Evolutionary conservation across 306 rosid species (phyloP).

Genomic region (Alnus rubra): DNA sequence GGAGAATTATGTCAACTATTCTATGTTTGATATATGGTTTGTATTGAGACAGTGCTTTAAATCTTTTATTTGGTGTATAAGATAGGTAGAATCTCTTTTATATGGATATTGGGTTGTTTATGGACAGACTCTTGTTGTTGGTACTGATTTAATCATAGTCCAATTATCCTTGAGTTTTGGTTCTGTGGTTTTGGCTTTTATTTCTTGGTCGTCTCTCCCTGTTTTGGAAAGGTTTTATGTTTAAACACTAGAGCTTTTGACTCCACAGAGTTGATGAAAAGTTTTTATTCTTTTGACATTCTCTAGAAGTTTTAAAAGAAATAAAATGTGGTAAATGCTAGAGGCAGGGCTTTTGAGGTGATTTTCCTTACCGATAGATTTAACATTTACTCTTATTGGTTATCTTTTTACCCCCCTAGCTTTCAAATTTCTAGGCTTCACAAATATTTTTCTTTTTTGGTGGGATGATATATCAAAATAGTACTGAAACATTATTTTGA

Average conservation of each 20-base stretch:
- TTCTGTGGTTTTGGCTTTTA: background rate
- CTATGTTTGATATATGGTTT: no score
- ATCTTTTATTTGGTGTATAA: no score
- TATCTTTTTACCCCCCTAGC: background rate
- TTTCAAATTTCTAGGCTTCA: background rate
- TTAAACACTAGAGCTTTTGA: background rate
- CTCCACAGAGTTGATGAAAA: background rate
- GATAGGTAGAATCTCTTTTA: no score
- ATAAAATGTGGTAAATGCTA: background rate
- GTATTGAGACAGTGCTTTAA: no score
- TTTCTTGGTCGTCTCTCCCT: background rate
- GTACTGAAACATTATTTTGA: background rate
- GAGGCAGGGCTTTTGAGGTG: background rate
- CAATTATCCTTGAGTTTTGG: background rate
- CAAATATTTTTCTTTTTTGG: background rate
- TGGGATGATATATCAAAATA: background rate
- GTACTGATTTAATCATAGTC: background rate
- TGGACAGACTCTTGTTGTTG: no score
- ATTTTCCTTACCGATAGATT: background rate
- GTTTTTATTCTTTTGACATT: no score
- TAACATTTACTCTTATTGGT: background rate
- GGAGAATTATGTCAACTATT: no score
- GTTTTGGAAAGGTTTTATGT: background rate
- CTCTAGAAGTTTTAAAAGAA: background rate
- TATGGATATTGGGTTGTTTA: no score